phyloP scores from a whole-genome alignment of 2,329 filamentous ascomycete species.

The Colletotrichum sp. region DNA sequence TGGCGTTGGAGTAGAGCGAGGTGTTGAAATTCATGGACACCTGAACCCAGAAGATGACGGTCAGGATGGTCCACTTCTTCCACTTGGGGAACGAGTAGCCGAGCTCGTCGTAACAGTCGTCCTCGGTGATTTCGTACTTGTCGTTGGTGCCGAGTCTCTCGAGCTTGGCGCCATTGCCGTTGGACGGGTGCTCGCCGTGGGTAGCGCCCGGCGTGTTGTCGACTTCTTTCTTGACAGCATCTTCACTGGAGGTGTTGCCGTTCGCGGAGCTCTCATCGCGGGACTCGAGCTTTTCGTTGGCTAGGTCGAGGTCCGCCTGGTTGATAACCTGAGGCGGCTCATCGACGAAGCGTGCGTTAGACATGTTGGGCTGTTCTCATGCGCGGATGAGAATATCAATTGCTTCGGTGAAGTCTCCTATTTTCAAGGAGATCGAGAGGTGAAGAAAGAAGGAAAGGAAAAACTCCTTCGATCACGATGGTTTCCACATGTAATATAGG shows the following conservation, averaged over 20 bases:
- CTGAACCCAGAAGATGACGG: constrained; percentile 76
- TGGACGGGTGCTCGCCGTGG: constrained; percentile 29
- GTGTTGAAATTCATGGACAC: constrained; percentile 84
- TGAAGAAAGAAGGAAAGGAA: not conserved
- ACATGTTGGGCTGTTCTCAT: constrained; percentile 31
- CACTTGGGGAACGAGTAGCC: constrained; percentile 64
- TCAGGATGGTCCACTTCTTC: constrained; percentile 77
- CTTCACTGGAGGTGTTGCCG: not conserved
- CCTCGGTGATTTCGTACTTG: constrained; percentile 53
- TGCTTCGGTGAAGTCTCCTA: not conserved
- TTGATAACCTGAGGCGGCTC: constrained; percentile 43
- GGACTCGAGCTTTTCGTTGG: constrained; percentile 41
- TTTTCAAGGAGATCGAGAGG: not conserved
- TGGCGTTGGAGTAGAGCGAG: constrained; percentile 73
- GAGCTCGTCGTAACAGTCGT: constrained; percentile 70
- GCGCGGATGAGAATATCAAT: not conserved
- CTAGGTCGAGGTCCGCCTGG: constrained; percentile 36
- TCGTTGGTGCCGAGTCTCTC: constrained; percentile 43
- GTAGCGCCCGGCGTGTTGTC: not conserved
- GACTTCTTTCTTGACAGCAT: not conserved
- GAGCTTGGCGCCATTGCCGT: constrained; percentile 24
- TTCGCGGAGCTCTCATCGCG: not conserved
- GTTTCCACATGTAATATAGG: not conserved
- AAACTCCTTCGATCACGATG: not conserved
- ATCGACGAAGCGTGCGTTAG: constrained; percentile 35